These are phyloP conservation scores for Cryptococcus amylolentus DNA, from an alignment of 1,284 basidiomycete genomes.

Conservation along the genomic window DNA sequence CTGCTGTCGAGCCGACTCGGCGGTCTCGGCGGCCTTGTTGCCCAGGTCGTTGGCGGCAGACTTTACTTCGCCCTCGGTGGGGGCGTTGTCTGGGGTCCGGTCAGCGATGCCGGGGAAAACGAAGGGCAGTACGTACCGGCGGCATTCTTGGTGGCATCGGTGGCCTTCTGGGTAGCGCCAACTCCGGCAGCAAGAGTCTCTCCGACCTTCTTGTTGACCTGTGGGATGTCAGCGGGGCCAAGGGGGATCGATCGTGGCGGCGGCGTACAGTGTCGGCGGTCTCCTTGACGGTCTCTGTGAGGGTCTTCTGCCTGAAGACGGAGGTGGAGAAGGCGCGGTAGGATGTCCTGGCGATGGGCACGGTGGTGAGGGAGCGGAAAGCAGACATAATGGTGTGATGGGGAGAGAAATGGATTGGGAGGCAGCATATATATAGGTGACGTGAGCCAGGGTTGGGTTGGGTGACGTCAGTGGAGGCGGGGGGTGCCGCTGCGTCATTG, in stretches of 20 bases:
- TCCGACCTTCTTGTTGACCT: constrained; percentile 41
- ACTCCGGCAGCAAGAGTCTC: constrained; percentile 30
- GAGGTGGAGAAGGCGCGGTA: constrained; percentile 25
- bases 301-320: constrained; percentile 18
- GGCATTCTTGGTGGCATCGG: constrained; percentile 21
- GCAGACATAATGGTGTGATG: constrained; percentile 17
- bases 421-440: background rate
- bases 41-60: constrained; percentile 11
- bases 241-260: background rate
- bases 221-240: background rate
- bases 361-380: constrained; percentile 13
- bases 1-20: constrained; percentile 20
- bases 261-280: constrained; percentile 32
- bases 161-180: constrained; percentile 23
- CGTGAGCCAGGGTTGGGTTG: no score
- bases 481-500: background rate
- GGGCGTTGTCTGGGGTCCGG: constrained; percentile 14
- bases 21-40: constrained; percentile 14
- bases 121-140: constrained; percentile 17
- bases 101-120: background rate
- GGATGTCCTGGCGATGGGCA: constrained; percentile 10
- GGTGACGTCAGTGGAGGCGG: background rate
- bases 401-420: background rate
- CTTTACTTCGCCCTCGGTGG: constrained; percentile 13
- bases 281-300: constrained; percentile 37